Evolutionary conservation across 495 filamentous ascomycete genomes (phyloP).

Genomic region (Rhypophila decipiens): DNA sequence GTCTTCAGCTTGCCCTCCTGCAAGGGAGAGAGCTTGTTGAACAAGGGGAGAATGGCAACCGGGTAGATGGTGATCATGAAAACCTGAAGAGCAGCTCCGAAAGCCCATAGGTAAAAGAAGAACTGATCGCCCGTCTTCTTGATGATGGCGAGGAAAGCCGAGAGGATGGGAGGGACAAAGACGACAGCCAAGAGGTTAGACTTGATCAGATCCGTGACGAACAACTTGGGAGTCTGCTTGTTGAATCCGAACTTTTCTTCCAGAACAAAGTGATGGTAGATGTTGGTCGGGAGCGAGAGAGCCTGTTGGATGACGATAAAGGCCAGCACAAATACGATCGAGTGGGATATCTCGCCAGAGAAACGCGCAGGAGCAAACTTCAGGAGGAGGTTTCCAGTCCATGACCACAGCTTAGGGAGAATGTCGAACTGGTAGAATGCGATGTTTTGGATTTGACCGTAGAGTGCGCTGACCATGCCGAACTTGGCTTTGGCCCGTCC

Average conservation of each 20-base stretch:
- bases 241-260: constrained; percentile 99
- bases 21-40: constrained; percentile 96
- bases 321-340: constrained; percentile 81
- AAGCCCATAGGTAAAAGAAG: constrained; percentile 97
- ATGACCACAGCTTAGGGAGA: constrained; percentile 80
- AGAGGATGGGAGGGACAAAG: constrained; percentile 78
- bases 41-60: constrained; percentile 85
- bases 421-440: constrained; percentile 84
- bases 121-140: constrained; percentile 86
- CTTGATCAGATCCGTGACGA: constrained; percentile 89
- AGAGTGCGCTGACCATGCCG: constrained; percentile 69
- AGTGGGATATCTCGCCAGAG: constrained; percentile 88
- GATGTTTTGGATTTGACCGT: constrained; percentile 78
- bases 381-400: constrained; percentile 67
- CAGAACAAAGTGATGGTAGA: constrained; percentile 91
- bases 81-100: constrained; percentile 78
- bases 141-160: constrained; percentile 83
- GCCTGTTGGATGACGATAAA: constrained; percentile 76
- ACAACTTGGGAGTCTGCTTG: constrained; percentile 87
- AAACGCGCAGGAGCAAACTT: constrained; percentile 69
- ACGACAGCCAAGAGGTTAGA: constrained; percentile 72
- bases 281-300: constrained; percentile 70
- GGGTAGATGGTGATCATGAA: constrained; percentile 96
- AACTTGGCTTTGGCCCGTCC: constrained; percentile 93
- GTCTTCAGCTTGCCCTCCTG: constrained; percentile 82